Percentiles rank a stretch among this genome's conserved stretches.
Conservation (phyloP, 208 protist genomes). For the Crithidia fasciculata region DNA sequence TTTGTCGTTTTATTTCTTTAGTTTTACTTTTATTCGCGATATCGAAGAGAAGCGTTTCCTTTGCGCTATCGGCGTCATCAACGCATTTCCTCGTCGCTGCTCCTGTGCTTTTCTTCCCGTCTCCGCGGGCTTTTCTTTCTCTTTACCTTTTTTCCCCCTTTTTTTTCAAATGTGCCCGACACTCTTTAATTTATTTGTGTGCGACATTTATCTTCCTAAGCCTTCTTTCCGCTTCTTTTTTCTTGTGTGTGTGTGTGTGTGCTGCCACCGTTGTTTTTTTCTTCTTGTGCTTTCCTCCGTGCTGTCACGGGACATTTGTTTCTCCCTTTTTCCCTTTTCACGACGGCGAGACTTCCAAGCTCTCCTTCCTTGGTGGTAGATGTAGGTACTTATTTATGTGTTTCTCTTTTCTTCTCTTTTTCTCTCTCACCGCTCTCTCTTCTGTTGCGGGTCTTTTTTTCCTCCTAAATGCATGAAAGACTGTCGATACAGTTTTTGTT, state of each 20-base stretch:
- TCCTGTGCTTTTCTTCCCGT: background rate
- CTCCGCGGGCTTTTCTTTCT: background rate
- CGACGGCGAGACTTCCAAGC: too few relatives aligned
- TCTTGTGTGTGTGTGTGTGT: background rate
- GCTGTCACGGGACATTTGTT: background rate
- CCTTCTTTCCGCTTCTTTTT: background rate
- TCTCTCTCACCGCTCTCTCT: too few relatives aligned
- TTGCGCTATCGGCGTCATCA: background rate
- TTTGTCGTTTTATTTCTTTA: background rate
- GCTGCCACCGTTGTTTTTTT: background rate
- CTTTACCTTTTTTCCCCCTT: background rate
- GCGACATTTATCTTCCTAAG: background rate
- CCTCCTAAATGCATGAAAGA: background rate
- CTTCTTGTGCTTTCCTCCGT: background rate
- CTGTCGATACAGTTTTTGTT: background rate
- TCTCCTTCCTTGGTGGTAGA: conserved; percentile 4
- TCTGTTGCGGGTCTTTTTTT: background rate
- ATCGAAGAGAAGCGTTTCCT: background rate
- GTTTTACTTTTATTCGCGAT: background rate
- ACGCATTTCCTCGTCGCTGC: background rate
- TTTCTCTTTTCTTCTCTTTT: too few relatives aligned
- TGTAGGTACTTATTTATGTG: background rate
- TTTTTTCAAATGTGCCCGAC: background rate
- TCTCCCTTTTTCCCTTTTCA: conserved; percentile 16
- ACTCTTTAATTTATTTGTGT: background rate